These are phyloP conservation scores for Ascochyta koolunga DNA, from an alignment of 2,329 filamentous ascomycete genomes.

Conservation along the genomic window DNA sequence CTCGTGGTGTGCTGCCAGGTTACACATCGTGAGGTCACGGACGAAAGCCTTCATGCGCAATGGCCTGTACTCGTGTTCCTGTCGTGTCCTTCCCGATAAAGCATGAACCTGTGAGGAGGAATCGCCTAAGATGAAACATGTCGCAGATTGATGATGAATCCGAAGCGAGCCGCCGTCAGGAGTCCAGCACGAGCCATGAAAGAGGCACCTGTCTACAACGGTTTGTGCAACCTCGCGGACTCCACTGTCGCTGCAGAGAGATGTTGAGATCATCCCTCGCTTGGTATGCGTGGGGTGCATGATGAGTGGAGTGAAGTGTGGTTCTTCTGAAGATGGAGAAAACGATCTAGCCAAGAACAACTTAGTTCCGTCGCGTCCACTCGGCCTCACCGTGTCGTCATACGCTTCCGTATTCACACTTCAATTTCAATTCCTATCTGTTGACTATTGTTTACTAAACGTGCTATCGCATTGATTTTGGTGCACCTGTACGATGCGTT, in stretches of 20 bases:
- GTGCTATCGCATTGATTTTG: constrained; percentile 9
- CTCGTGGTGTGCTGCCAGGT: constrained; percentile 1
- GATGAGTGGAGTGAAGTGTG: neutral
- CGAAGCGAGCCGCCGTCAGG: constrained; percentile 10
- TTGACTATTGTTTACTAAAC: neutral
- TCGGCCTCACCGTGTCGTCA: constrained; percentile 25
- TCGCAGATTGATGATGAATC: constrained; percentile 14
- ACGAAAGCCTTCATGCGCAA: constrained; percentile 10
- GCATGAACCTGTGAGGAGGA: constrained; percentile 13
- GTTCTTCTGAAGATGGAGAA: constrained; percentile 5
- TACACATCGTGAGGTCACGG: constrained; percentile 10
- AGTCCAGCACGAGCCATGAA: constrained; percentile 4
- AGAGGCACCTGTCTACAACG: constrained; percentile 12
- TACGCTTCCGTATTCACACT: constrained; percentile 6
- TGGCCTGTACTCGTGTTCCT: neutral
- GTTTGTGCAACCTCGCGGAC: constrained; percentile 5
- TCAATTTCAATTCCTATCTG: neutral
- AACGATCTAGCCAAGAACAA: constrained; percentile 12
- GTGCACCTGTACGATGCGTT: constrained; percentile 28
- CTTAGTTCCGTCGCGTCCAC: neutral
- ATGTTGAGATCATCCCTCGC: constrained; percentile 10
- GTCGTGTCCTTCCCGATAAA: constrained; percentile 12
- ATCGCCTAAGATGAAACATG: constrained; percentile 15
- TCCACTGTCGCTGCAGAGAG: constrained; percentile 2
- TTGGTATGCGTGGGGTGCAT: constrained; percentile 10